These are phyloP conservation scores for Perkinsus chesapeaki DNA, from an alignment of 169 alveolate species.

Conservation along the genomic window DNA sequence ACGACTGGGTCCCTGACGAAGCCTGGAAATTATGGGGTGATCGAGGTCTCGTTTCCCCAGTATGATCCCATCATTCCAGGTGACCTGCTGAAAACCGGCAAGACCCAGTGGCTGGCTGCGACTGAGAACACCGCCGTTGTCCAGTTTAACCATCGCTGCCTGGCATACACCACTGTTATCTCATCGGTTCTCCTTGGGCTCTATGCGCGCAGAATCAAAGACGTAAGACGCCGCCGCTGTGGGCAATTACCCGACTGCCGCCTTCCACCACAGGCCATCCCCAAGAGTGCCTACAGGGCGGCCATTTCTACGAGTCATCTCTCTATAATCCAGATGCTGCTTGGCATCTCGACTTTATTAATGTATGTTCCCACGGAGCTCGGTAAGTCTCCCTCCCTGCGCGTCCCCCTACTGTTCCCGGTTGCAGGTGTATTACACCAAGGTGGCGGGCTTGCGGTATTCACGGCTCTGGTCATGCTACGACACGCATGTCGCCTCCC, in stretches of 20 bases:
- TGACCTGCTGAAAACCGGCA: not conserved
- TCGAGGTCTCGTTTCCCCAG: conserved; percentile 20
- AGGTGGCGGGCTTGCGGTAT: not conserved
- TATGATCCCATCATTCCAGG: conserved; percentile 46
- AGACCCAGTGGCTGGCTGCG: not conserved
- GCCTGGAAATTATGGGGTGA: conserved; percentile 20
- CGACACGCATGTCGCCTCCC: not conserved
- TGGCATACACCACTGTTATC: conserved; percentile 48
- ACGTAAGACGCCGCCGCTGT: not conserved
- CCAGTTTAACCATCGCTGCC: conserved; percentile 70
- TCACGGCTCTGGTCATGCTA: not conserved
- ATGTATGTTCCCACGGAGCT: not conserved
- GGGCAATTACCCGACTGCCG: not conserved
- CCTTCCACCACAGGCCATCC: not conserved
- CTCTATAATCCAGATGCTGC: not conserved
- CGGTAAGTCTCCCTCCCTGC: not conserved
- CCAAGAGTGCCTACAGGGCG: not conserved
- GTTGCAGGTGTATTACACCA: not conserved
- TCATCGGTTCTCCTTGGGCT: conserved; percentile 28
- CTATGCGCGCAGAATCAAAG: not conserved
- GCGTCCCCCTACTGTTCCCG: not conserved
- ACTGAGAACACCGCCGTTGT: conserved; percentile 50
- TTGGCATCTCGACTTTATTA: not conserved
- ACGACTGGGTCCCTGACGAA: conserved; percentile 57
- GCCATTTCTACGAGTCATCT: not conserved